Percentiles rank a stretch among this genome's conserved stretches.
phyloP scores from a whole-genome alignment of 169 alveolate genomes.

The Pseudocohnilembus persalinus region DNA sequence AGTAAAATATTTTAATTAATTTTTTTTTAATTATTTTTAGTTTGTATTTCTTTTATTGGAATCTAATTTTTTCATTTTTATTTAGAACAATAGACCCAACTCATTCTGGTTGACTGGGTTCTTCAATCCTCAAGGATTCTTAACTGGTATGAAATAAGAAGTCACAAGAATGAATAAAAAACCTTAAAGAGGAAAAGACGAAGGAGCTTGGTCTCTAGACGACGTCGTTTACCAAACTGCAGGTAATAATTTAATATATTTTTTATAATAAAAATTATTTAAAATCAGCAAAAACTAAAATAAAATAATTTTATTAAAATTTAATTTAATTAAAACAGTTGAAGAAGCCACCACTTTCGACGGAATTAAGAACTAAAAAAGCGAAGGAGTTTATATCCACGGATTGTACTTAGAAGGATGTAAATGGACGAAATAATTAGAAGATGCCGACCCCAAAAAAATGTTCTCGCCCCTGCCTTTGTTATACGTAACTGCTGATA shows the following conservation, averaged over 20 bases:
- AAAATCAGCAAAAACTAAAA: slow-evolving; percentile 54
- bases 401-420: slow-evolving; percentile 96
- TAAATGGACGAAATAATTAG: slow-evolving; percentile 90
- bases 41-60: too few species aligned
- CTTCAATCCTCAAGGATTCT: slow-evolving; percentile 95
- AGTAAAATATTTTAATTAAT: too few species aligned
- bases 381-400: slow-evolving; percentile 90
- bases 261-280: too few species aligned
- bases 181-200: slow-evolving; percentile 56
- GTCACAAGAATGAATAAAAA: slow-evolving; percentile 88
- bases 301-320: too few species aligned
- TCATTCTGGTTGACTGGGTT: slow-evolving; percentile 94
- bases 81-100: slow-evolving; percentile 87
- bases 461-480: slow-evolving; percentile 85
- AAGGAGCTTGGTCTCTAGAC: slow-evolving; percentile 93
- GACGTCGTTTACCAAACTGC: slow-evolving; percentile 83
- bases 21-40: too few species aligned
- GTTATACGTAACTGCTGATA: slow-evolving; percentile 89
- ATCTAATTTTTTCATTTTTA: too few species aligned
- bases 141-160: slow-evolving; percentile 96
- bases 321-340: too few species aligned
- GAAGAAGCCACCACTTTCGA: background rate
- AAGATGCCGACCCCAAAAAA: slow-evolving; percentile 71
- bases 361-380: slow-evolving; percentile 70
- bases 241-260: slow-evolving; percentile 47